These are phyloP conservation scores for Pelagomonas calceolata DNA, from an alignment of 108 stramenopile genomes.

Conservation along the genomic window DNA sequence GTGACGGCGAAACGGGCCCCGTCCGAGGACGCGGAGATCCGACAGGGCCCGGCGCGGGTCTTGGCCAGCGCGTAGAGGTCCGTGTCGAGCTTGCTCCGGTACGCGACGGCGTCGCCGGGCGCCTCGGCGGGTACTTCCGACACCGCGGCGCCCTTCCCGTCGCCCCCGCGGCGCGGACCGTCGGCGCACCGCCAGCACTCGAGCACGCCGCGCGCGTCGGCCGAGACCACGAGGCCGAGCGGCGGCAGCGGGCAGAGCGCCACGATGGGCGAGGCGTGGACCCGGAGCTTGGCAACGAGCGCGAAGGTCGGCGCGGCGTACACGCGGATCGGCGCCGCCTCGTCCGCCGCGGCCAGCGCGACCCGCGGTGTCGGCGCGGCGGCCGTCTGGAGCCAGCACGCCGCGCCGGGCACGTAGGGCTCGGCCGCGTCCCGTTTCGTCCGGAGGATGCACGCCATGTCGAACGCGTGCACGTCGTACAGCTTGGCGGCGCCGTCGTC, in stretches of 20 bases:
- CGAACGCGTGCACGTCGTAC: constrained; percentile 88
- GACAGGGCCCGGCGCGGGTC: constrained; percentile 61
- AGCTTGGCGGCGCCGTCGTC: constrained; percentile 77
- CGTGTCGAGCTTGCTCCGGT: constrained; percentile 68
- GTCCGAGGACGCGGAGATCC: constrained; percentile 41
- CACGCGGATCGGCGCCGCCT: constrained; percentile 28
- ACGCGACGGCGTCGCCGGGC: constrained; percentile 33
- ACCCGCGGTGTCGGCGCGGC: constrained; percentile 1
- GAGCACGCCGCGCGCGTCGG: constrained; percentile 73
- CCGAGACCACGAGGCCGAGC: constrained; percentile 54
- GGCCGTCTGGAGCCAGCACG: constrained; percentile 1
- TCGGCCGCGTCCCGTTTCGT: constrained; percentile 39
- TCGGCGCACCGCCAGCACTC: constrained; percentile 72
- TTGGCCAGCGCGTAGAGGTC: constrained; percentile 77
- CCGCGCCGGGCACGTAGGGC: constrained; percentile 34
- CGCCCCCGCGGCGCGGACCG: neutral
- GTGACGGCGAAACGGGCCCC: constrained; percentile 59
- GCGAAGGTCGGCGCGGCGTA: constrained; percentile 44
- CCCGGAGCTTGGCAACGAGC: constrained; percentile 43
- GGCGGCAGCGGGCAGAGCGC: constrained; percentile 50
- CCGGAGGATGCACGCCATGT: constrained; percentile 65
- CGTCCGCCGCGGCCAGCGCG: constrained; percentile 25
- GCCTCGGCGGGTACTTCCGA: constrained; percentile 19
- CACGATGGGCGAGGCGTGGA: constrained; percentile 71
- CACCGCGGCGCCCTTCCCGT: neutral